Evolutionary conservation across 768 basidiomycete genomes (phyloP).

Genomic region (Mycena capillaripes): DNA sequence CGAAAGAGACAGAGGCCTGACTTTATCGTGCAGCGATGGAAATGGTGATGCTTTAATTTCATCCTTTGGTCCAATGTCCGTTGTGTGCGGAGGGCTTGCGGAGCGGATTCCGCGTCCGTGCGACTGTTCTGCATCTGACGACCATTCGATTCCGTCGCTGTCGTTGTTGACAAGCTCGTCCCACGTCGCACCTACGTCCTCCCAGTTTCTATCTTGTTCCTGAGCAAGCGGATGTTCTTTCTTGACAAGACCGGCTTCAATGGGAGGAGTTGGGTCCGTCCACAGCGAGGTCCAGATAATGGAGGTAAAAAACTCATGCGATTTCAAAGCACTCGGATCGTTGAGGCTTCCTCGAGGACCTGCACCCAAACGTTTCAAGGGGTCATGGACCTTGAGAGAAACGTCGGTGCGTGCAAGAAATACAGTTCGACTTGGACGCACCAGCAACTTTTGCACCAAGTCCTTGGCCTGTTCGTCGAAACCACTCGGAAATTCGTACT

Average conservation of each 20-base stretch:
- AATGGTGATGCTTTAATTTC: constrained; percentile 45
- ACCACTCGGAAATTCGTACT: constrained; percentile 89
- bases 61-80: constrained; percentile 60
- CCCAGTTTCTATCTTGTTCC: constrained; percentile 58
- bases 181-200: constrained; percentile 69
- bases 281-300: constrained; percentile 69
- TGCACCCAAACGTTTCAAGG: constrained; percentile 65
- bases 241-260: constrained; percentile 69
- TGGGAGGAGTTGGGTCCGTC: constrained; percentile 65
- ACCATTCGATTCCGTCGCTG: constrained; percentile 67
- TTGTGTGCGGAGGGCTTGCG: constrained; percentile 32
- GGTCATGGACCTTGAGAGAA: constrained; percentile 60
- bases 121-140: constrained; percentile 54
- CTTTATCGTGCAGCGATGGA: constrained; percentile 21
- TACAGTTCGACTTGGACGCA: constrained; percentile 43
- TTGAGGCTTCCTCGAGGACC: constrained; percentile 52
- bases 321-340: constrained; percentile 60
- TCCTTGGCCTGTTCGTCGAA: constrained; percentile 89
- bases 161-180: constrained; percentile 58
- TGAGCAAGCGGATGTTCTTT: constrained; percentile 52
- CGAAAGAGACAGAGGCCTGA: constrained; percentile 4
- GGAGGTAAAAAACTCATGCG: constrained; percentile 66
- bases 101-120: constrained; percentile 38
- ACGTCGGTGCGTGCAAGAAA: not conserved
- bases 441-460: constrained; percentile 83